A percentile compares a stretch with the other conserved stretches of the same genome.
phyloP scores from a whole-genome alignment of 2,329 filamentous ascomycete genomes.

The Arthrobotrys sphaeroides region DNA sequence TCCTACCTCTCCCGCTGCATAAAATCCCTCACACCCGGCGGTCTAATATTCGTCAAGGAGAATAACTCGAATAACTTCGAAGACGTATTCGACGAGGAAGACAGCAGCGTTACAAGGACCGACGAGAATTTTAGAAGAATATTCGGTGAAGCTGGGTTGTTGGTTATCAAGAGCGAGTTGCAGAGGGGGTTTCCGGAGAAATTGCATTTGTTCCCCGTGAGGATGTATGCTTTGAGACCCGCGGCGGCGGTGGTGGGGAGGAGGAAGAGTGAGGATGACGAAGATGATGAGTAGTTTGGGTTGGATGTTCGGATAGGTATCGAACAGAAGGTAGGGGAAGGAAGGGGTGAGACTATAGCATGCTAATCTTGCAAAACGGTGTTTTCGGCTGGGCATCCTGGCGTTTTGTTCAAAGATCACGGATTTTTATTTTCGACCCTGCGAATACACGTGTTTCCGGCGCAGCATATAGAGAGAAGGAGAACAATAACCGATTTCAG shows the following conservation, averaged over 20 bases:
- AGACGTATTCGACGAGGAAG: conserved; percentile 62
- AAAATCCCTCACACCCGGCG: conserved; percentile 60
- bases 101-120: conserved; percentile 80
- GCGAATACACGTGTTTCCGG: neutral
- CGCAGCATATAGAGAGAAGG: neutral
- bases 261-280: neutral
- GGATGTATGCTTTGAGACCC: conserved; percentile 78
- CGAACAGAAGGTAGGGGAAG: neutral
- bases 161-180: conserved; percentile 74
- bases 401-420: neutral
- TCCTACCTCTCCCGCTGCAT: conserved; percentile 73
- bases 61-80: conserved; percentile 67
- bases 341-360: neutral
- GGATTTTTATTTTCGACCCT: neutral
- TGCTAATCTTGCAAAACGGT: neutral
- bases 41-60: conserved; percentile 79
- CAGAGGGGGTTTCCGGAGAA: conserved; percentile 75
- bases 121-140: conserved; percentile 76
- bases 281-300: neutral
- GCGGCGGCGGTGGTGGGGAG: neutral
- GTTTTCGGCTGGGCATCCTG: neutral
- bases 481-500: neutral
- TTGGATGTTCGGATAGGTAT: neutral
- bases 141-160: conserved; percentile 75
- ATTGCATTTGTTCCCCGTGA: conserved; percentile 74